Percentiles rank a stretch among this genome's conserved stretches.
Evolutionary conservation across 2,329 filamentous ascomycete genomes (phyloP).

Genomic region (Cladosporium oxysporum): DNA sequence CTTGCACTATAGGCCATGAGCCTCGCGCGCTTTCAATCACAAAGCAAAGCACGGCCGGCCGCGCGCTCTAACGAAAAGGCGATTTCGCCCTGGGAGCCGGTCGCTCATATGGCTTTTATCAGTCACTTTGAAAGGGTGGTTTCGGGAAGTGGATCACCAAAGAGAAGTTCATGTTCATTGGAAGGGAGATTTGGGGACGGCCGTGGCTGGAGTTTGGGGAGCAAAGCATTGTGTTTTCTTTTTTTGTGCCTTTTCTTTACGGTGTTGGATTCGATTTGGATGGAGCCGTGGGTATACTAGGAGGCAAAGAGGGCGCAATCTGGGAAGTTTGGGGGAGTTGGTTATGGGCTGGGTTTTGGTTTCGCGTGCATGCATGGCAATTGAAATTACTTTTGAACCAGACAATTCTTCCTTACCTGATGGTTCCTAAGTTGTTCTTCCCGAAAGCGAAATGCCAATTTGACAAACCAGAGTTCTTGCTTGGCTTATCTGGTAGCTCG

Average conservation of each 20-base stretch:
- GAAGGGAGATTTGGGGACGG: not conserved
- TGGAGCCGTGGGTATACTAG: not conserved
- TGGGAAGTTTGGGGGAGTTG: not conserved
- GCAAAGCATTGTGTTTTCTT: not conserved
- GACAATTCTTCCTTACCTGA: not conserved
- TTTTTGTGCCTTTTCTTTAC: not conserved
- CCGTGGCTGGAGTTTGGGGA: not conserved
- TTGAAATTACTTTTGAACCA: not conserved
- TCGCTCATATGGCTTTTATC: not conserved
- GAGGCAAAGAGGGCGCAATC: not conserved
- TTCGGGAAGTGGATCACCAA: not conserved
- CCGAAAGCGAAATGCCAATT: not conserved
- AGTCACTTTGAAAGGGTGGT: not conserved
- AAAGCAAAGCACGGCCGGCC: not conserved
- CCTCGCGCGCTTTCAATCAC: not conserved
- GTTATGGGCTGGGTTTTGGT: not conserved
- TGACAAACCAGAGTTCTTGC: too few relatives aligned
- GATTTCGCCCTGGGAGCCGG: too few relatives aligned
- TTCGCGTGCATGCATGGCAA: not conserved
- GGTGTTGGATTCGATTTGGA: not conserved
- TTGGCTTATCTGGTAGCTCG: too few relatives aligned
- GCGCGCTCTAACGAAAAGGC: not conserved
- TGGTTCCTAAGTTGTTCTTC: not conserved
- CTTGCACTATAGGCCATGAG: not conserved
- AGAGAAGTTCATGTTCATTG: not conserved